A percentile compares a stretch with the other conserved stretches of the same genome.
Conservation (phyloP, 2,329 filamentous ascomycete genomes). For the Tolypocladium album region DNA sequence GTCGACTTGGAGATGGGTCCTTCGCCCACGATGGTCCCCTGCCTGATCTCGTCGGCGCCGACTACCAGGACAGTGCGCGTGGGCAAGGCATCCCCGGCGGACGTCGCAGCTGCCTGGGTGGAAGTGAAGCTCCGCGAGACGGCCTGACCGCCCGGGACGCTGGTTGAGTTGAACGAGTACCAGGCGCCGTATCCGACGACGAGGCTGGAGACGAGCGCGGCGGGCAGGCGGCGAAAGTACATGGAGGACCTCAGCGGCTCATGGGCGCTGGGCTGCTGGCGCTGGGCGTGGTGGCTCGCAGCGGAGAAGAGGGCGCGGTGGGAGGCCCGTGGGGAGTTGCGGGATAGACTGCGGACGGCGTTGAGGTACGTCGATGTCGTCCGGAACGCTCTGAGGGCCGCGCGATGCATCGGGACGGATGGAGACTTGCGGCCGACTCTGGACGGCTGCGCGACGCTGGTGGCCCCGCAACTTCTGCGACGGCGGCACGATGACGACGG, state of each 20-base stretch:
- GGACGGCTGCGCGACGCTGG: background rate
- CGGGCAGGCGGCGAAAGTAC: conserved; percentile 59
- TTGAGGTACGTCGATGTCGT: conserved; percentile 56
- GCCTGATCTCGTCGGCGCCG: conserved; percentile 82
- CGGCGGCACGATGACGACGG: background rate
- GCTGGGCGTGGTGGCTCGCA: conserved; percentile 8
- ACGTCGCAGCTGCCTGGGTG: conserved; percentile 15
- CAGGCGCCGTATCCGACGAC: conserved; percentile 64
- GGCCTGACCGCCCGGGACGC: conserved; percentile 18
- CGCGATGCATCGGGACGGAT: conserved; percentile 58
- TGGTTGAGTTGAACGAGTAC: conserved; percentile 52
- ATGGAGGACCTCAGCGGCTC: conserved; percentile 57
- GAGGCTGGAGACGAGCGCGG: conserved; percentile 57
- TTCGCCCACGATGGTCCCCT: conserved; percentile 74
- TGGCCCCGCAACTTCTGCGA: background rate
- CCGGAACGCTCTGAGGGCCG: conserved; percentile 56
- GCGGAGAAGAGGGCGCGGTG: conserved; percentile 28
- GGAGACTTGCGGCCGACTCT: background rate
- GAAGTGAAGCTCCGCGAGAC: conserved; percentile 32
- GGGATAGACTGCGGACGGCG: conserved; percentile 46
- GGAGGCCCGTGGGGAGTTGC: conserved; percentile 18
- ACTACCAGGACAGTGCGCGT: conserved; percentile 71
- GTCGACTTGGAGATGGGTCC: conserved; percentile 81
- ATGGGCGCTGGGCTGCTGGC: conserved; percentile 30
- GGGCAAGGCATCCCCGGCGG: conserved; percentile 26